Base-by-base conservation (phyloP, 2,329 filamentous ascomycete species). In the Colletotrichum endophyticum region DNA sequence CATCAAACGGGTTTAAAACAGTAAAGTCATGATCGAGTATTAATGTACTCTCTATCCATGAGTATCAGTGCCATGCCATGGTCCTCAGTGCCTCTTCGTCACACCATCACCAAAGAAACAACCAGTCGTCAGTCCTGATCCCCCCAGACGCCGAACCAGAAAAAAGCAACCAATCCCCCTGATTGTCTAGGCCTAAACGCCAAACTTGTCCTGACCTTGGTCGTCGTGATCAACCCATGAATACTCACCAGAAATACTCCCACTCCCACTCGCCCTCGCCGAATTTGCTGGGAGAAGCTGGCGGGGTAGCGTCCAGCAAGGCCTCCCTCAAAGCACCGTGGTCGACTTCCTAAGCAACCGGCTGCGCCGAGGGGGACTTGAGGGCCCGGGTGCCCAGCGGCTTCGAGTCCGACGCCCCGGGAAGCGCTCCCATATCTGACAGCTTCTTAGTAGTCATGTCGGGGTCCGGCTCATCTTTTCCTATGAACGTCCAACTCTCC, bases 401-500 rank as follows among this genome's bases (percentile, higher is more conserved):
- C 66, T 75, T 77, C 44, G 39, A 27, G 34, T 72, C 61, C 30
- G 39, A 27, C 61, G 34, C 30, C 13, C 74, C 70, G 9, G 64
- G 36, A 1, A 67, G 28, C 28, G 49, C 49, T 16, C 59, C 72
- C 66, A 79, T 77, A 15, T 79, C 80, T 28, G 78, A 81, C 67
- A 88, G 79, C 72, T 84, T 85, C 81, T 84, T 85, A 16, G 85
- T 87, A 61, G 85, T 80, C 22, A 84, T 83, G 19, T 88, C 87
- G 2, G 86, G 84, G 63, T 89, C 87, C 1, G 86, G 86, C 77
- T 88, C 88, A 70, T 87, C 87, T 34, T 84, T 86, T 8, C 95
- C 95, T 25, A 98, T 91, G 84, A 98, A 95, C 0, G 96, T 98
- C 96, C 96, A 99, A 82, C 93, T 95, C 83, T 98, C 95, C 81